Evolutionary conservation across 148 eudicot species (phyloP), one percentile per base, ranked within the genome.

Genomic region (Camellia sinensis): DNA sequence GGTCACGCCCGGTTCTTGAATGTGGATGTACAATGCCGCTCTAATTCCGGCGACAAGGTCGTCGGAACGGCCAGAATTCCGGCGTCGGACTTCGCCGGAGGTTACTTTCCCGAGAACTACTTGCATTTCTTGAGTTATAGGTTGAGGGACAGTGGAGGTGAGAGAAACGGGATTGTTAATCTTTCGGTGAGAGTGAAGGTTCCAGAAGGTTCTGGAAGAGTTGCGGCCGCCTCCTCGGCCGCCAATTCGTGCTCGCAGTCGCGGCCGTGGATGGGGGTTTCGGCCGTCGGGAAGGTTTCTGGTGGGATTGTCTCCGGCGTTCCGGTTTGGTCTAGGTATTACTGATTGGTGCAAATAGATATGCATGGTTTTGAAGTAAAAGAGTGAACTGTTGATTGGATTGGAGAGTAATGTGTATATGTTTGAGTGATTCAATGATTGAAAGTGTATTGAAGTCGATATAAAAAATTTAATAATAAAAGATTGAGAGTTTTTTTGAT

Each of bases 91-190:
- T 87, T 93, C 69, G 15, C 81, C 2, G 90, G 90, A 37, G 82
- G 85, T 7, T 69, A 66, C 18, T 46, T 78, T 65, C 90, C 91
- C 22, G 22, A 9, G 11, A 78, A 84, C 69, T 82, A 87, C 79
- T 13, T 87, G 79, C 89, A 89, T 81, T 85, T 89, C 59, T 85
- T 93, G 89, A 89, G 93, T 70, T 93, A 91, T 50, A 78, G 97
- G 82, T 77, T 93, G 79, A 80, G 88, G 77, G 89, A 89, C 67
- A 15, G 13, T 0, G 15, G 79, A 45, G 91, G 92, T 0, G 87
- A 84, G 59, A 82, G 83, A 45, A 91, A 87, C 63, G 97, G 97
- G 56, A 90, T 93, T 6, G 75, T 93, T 14, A 88, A 91, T 71
- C 85, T 93, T 77, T 85, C 91, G 9, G 89, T 91, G 14, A 87